Conservation (phyloP, 352 stramenopile species). For the Thalassiosira sp. region DNA sequence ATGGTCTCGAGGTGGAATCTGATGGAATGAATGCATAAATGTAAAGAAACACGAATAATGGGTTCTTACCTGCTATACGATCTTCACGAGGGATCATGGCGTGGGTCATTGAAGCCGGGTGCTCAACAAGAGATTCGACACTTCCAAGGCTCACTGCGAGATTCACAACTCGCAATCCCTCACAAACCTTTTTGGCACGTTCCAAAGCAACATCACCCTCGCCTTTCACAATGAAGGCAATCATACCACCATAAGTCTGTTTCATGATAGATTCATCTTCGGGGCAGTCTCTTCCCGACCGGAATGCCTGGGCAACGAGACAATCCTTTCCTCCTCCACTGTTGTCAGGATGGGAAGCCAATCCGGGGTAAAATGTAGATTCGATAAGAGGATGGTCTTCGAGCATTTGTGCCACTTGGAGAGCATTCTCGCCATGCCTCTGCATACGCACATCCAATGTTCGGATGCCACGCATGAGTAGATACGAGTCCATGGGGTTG, state of each 20-base stretch:
- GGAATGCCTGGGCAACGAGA: constrained; percentile 43
- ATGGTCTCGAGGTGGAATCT: too few species aligned
- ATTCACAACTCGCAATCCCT: constrained; percentile 41
- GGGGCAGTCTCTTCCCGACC: constrained; percentile 35
- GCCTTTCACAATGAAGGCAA: constrained; percentile 46
- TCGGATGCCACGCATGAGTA: constrained; percentile 57
- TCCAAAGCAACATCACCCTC: constrained; percentile 38
- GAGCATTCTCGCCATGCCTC: constrained; percentile 57
- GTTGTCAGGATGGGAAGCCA: constrained; percentile 46
- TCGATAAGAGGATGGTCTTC: constrained; percentile 51
- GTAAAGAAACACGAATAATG: too few species aligned
- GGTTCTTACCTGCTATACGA: constrained; percentile 40
- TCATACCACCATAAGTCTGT: constrained; percentile 56
- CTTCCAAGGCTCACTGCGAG: constrained; percentile 42
- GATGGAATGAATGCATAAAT: too few species aligned
- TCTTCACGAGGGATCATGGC: constrained; percentile 49
- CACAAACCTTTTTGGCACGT: constrained; percentile 54
- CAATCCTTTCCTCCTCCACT: constrained; percentile 18
- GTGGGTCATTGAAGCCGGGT: constrained; percentile 49
- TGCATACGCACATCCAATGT: constrained; percentile 70
- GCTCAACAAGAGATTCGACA: constrained; percentile 39
- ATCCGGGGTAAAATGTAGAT: constrained; percentile 49
- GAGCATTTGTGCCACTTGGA: constrained; percentile 57
- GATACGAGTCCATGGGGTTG: constrained; percentile 66
- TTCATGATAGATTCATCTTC: constrained; percentile 34